phyloP scores from a whole-genome alignment of 2,329 filamentous ascomycete genomes.

The Ophiosphaerella korrae region DNA sequence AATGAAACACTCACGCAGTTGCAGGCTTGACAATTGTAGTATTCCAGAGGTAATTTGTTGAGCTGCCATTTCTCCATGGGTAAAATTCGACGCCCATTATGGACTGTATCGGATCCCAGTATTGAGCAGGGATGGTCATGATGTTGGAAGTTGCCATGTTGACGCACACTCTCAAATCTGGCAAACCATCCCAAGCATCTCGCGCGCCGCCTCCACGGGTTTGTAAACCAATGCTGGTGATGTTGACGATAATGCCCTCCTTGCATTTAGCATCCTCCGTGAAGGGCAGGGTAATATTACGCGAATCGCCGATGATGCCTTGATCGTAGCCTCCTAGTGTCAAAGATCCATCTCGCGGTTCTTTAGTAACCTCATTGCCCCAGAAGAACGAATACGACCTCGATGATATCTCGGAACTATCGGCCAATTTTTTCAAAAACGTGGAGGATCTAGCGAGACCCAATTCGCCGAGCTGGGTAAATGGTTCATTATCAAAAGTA shows the following conservation, averaged over 20 bases:
- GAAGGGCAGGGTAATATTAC: slow-evolving; percentile 4
- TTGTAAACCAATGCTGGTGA: slow-evolving; percentile 5
- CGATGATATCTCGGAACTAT: slow-evolving; percentile 5
- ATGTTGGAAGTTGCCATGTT: slow-evolving; percentile 6
- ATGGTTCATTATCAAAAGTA: neutral
- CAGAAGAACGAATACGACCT: slow-evolving; percentile 9
- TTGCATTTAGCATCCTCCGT: slow-evolving; percentile 1
- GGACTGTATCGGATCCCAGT: slow-evolving; percentile 7
- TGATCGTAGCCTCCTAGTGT: slow-evolving; percentile 11
- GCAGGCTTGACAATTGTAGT: slow-evolving; percentile 3
- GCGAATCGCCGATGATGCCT: slow-evolving; percentile 1
- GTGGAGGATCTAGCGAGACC: slow-evolving; percentile 6
- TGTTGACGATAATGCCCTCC: slow-evolving; percentile 10
- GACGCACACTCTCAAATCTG: slow-evolving; percentile 5
- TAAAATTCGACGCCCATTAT: slow-evolving; percentile 6
- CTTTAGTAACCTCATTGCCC: slow-evolving; percentile 11
- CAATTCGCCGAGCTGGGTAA: slow-evolving; percentile 1
- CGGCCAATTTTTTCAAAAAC: slow-evolving; percentile 2
- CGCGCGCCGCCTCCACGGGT: neutral
- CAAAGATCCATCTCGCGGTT: slow-evolving; percentile 11
- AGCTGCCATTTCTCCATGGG: slow-evolving; percentile 2
- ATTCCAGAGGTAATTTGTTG: slow-evolving; percentile 4
- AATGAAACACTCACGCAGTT: slow-evolving; percentile 1
- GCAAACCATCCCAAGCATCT: slow-evolving; percentile 2
- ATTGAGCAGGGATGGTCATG: slow-evolving; percentile 6